Evolutionary conservation across 2,329 filamentous ascomycete genomes (phyloP).

Genomic region (Fusarium lyarnte): DNA sequence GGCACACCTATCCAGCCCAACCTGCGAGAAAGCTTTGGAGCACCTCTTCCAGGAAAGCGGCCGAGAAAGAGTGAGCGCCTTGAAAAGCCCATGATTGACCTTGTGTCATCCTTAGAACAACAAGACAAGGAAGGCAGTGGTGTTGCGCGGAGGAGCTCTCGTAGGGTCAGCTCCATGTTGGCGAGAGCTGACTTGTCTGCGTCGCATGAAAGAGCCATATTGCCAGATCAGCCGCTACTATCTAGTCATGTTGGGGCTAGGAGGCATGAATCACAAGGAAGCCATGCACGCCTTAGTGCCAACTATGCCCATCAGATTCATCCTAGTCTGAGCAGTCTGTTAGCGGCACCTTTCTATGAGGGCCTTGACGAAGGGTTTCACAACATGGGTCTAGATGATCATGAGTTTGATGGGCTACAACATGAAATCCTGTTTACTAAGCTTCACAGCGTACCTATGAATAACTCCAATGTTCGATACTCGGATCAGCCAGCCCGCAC

Average conservation of each 20-base stretch:
- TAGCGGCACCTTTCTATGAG: constrained; percentile 75
- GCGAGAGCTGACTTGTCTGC: constrained; percentile 87
- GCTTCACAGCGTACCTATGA: constrained; percentile 72
- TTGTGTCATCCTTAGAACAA: constrained; percentile 77
- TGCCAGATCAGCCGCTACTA: constrained; percentile 70
- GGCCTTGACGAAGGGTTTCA: constrained; percentile 77
- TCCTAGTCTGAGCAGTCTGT: constrained; percentile 67
- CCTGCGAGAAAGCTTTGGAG: constrained; percentile 81
- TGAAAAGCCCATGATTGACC: constrained; percentile 67
- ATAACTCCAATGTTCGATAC: constrained; percentile 69
- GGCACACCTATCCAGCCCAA: constrained; percentile 79
- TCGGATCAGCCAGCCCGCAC: constrained; percentile 62
- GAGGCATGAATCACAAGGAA: constrained; percentile 75
- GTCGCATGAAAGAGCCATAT: constrained; percentile 82
- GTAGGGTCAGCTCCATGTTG: constrained; percentile 90
- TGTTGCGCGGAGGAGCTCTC: constrained; percentile 67
- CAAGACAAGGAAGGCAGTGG: constrained; percentile 65
- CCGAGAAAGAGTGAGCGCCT: constrained; percentile 61
- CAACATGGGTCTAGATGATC: constrained; percentile 77
- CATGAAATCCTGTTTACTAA: constrained; percentile 78
- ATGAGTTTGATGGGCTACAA: constrained; percentile 75
- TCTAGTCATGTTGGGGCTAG: constrained; percentile 59
- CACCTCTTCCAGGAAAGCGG: constrained; percentile 62
- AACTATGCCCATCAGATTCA: constrained; percentile 58
- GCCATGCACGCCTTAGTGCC: constrained; percentile 52